These are phyloP conservation scores for Alternaria hordeiaustralica DNA, from an alignment of 2,329 filamentous ascomycete species.

Conservation along the genomic window DNA sequence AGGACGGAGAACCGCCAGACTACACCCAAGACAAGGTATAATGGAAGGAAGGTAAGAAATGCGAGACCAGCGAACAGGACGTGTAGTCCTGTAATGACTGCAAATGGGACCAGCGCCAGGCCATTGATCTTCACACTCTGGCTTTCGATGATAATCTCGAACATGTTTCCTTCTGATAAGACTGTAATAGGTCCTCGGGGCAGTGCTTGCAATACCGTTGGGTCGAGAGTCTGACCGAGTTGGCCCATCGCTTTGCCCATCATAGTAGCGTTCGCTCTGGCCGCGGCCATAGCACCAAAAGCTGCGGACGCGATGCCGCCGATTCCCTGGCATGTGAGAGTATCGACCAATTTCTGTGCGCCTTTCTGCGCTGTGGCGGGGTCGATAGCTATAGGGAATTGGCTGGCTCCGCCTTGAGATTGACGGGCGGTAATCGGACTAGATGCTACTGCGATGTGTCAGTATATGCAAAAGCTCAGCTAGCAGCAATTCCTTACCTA, in stretches of 20 bases:
- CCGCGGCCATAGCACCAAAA: conserved; percentile 23
- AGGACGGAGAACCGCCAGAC: conserved; percentile 34
- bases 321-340: conserved; percentile 34
- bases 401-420: neutral
- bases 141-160: conserved; percentile 26
- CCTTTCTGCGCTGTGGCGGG: conserved; percentile 23
- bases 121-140: conserved; percentile 31
- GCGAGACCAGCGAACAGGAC: conserved; percentile 28
- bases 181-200: conserved; percentile 33
- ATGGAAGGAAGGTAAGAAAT: conserved; percentile 35
- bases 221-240: conserved; percentile 20
- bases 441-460: conserved; percentile 17
- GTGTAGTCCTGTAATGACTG: conserved; percentile 30
- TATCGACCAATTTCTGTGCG: conserved; percentile 25
- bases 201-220: conserved; percentile 19
- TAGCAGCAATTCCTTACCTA: conserved; percentile 17
- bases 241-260: neutral
- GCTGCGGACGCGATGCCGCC: conserved; percentile 31
- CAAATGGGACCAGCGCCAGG: conserved; percentile 22
- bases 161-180: conserved; percentile 33
- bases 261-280: conserved; percentile 15
- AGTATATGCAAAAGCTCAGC: neutral
- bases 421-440: conserved; percentile 18
- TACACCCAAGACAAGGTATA: conserved; percentile 35
- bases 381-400: conserved; percentile 26